These are phyloP conservation scores for Pseudoperonospora humuli DNA, from an alignment of 352 stramenopile species.

Conservation along the genomic window DNA sequence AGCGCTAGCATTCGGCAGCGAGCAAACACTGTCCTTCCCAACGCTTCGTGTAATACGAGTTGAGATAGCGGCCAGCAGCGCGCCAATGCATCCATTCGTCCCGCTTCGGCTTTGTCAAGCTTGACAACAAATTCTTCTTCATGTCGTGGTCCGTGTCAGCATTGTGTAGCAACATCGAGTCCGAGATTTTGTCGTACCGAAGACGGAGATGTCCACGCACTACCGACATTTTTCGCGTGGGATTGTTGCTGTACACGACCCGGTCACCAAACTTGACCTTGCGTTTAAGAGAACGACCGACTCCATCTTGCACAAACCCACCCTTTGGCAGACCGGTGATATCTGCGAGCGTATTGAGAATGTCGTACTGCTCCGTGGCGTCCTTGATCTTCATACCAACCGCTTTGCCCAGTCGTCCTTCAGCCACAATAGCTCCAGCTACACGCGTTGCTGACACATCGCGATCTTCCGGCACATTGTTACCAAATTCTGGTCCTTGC, in stretches of 20 bases:
- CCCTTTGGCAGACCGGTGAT: conserved; percentile 38
- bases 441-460: conserved; percentile 29
- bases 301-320: conserved; percentile 40
- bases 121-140: too few relatives aligned
- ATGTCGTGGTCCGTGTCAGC: too few relatives aligned
- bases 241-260: conserved; percentile 43
- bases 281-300: conserved; percentile 49
- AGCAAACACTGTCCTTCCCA: too few relatives aligned
- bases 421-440: conserved; percentile 24
- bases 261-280: conserved; percentile 11
- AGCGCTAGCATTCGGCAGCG: too few relatives aligned
- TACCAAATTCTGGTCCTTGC: conserved; percentile 32
- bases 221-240: conserved; percentile 28
- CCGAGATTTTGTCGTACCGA: conserved; percentile 1
- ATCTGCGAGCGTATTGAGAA: conserved; percentile 49
- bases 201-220: conserved; percentile 21
- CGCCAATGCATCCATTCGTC: too few relatives aligned
- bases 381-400: too few relatives aligned
- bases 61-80: too few relatives aligned
- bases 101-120: too few relatives aligned
- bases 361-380: conserved; percentile 35
- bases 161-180: too few relatives aligned
- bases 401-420: conserved; percentile 26
- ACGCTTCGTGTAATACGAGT: too few relatives aligned
- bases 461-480: conserved; percentile 19